Percentiles rank a stretch among this genome's conserved stretches.
phyloP scores from a whole-genome alignment of 179 eudicot genomes.

The Spinacia oleracea region DNA sequence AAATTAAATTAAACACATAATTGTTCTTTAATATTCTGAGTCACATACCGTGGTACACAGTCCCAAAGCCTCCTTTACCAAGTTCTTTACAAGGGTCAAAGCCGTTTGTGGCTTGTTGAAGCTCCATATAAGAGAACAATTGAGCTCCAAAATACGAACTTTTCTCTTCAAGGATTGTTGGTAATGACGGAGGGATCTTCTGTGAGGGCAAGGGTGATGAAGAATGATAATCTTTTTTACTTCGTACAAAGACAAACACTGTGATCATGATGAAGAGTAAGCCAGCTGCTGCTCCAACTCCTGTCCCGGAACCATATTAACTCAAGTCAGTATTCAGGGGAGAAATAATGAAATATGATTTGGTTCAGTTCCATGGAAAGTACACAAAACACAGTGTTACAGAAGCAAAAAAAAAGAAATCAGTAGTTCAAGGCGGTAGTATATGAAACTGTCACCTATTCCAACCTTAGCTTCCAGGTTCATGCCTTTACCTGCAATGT shows the following conservation, averaged over 20 bases:
- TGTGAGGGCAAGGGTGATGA: slow-evolving; percentile 3
- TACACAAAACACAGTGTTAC: background rate
- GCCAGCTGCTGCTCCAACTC: slow-evolving; percentile 19
- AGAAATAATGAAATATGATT: background rate
- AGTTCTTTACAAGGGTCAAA: slow-evolving; percentile 26
- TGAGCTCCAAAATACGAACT: slow-evolving; percentile 32
- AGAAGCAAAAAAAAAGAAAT: too few relatives aligned
- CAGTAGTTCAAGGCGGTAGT: background rate
- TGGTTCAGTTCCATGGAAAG: background rate
- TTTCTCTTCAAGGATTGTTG: slow-evolving; percentile 5
- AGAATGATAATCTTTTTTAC: slow-evolving; percentile 6
- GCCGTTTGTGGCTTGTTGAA: slow-evolving; percentile 26
- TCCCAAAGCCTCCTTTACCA: slow-evolving; percentile 31
- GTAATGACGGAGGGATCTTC: background rate
- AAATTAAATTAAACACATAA: too few relatives aligned
- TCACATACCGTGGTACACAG: slow-evolving; percentile 26
- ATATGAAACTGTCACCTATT: slow-evolving; percentile 21
- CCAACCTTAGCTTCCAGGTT: slow-evolving; percentile 23
- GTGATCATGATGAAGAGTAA: slow-evolving; percentile 11
- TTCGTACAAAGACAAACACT: background rate
- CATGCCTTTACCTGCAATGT: slow-evolving; percentile 23
- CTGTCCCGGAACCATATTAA: slow-evolving; percentile 1
- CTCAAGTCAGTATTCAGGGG: background rate
- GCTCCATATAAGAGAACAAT: slow-evolving; percentile 28
- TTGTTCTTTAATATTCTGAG: too few relatives aligned